These are phyloP conservation scores for Xylariales sp. DNA, from an alignment of 2,329 filamentous ascomycete genomes.

Conservation along the genomic window DNA sequence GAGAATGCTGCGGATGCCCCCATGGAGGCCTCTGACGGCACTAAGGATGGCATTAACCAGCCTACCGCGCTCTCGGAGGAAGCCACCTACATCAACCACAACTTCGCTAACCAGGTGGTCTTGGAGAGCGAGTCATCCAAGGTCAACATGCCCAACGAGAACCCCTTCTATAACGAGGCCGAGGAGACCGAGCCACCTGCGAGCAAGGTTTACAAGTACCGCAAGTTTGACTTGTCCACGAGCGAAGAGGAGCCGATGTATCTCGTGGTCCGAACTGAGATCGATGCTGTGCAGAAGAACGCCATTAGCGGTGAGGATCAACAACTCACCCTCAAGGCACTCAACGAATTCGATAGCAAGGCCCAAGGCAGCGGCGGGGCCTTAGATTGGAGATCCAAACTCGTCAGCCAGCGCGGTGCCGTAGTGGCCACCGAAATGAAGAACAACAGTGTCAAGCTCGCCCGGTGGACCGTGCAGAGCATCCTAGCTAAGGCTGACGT, in stretches of 20 bases:
- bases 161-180: slow-evolving; percentile 96
- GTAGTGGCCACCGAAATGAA: slow-evolving; percentile 99
- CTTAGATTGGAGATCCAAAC: slow-evolving; percentile 96
- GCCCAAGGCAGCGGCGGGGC: slow-evolving; percentile 94
- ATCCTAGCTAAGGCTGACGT: slow-evolving; percentile 97
- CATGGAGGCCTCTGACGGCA: slow-evolving; percentile 88
- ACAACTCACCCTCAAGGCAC: slow-evolving; percentile 89
- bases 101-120: slow-evolving; percentile 97
- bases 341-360: slow-evolving; percentile 99
- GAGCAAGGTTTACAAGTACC: slow-evolving; percentile 98
- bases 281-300: slow-evolving; percentile 97
- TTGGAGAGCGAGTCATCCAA: slow-evolving; percentile 82
- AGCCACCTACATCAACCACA: slow-evolving; percentile 99
- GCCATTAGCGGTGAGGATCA: slow-evolving; percentile 92
- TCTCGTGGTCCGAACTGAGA: slow-evolving; percentile 91
- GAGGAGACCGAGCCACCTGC: slow-evolving; percentile 95
- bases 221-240: slow-evolving; percentile 93
- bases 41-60: slow-evolving; percentile 95
- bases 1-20: slow-evolving; percentile 97
- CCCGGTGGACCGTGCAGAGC: slow-evolving; percentile 95
- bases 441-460: slow-evolving; percentile 99
- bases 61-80: slow-evolving; percentile 93
- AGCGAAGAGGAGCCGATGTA: slow-evolving; percentile 95
- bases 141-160: slow-evolving; percentile 85
- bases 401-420: slow-evolving; percentile 93